Percentiles rank a stretch among this genome's conserved stretches.
phyloP scores from a whole-genome alignment of 2,329 filamentous ascomycete species.

The Whalleya microplaca region DNA sequence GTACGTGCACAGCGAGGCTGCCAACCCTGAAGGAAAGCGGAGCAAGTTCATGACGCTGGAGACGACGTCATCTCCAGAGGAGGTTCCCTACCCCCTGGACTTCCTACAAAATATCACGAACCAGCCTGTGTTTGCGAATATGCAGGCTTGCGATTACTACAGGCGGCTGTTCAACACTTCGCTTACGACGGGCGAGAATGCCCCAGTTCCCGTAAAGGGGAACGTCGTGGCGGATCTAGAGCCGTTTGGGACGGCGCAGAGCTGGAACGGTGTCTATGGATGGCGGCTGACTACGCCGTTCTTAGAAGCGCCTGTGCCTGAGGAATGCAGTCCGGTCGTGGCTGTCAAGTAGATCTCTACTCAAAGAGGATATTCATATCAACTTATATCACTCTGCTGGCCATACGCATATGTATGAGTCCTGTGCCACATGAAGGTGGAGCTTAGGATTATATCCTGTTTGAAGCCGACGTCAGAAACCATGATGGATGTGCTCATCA shows the following conservation, averaged over 20 bases:
- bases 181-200: slow-evolving; percentile 38
- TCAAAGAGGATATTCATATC: no score
- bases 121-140: slow-evolving; percentile 52
- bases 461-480: no score
- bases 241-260: slow-evolving; percentile 24
- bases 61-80: slow-evolving; percentile 16
- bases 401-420: no score
- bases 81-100: slow-evolving; percentile 41
- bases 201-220: slow-evolving; percentile 34
- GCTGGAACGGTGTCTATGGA: slow-evolving; percentile 26
- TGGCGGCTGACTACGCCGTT: slow-evolving; percentile 32
- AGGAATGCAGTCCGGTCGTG: slow-evolving; percentile 3
- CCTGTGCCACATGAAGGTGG: no score
- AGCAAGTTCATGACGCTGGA: slow-evolving; percentile 36
- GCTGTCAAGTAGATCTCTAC: no score
- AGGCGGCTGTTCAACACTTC: slow-evolving; percentile 50
- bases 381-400: no score
- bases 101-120: slow-evolving; percentile 58
- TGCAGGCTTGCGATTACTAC: slow-evolving; percentile 47
- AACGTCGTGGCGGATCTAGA: slow-evolving; percentile 30
- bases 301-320: slow-evolving; percentile 24
- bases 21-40: not conserved
- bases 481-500: no score
- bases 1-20: slow-evolving; percentile 1
- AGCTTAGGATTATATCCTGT: no score